A percentile compares a stretch with the other conserved stretches of the same genome.
These are phyloP conservation scores for Alectoria sarmentosa DNA, from an alignment of 495 filamentous ascomycete genomes.

Conservation along the genomic window DNA sequence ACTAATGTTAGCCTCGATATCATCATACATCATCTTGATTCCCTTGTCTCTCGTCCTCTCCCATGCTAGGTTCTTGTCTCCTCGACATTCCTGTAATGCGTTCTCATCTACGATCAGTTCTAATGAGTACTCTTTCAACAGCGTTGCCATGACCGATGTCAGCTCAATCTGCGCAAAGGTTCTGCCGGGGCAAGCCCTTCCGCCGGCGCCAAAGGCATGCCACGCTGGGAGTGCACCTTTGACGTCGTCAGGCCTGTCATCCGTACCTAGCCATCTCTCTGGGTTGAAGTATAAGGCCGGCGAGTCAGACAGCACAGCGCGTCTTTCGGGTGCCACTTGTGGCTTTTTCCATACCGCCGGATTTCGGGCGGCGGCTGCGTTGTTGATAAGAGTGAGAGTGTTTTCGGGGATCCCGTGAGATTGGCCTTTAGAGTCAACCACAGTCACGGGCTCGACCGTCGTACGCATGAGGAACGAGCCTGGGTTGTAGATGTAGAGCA, in stretches of 20 bases:
- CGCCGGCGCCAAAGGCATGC: constrained; percentile 1
- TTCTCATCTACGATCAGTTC: constrained; percentile 11
- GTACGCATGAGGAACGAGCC: neutral
- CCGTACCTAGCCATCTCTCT: constrained; percentile 6
- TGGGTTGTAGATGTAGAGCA: neutral
- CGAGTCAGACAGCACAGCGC: neutral
- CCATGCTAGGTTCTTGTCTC: neutral
- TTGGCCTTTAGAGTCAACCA: neutral
- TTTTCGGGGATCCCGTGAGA: neutral
- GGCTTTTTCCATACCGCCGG: neutral
- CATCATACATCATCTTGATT: constrained; percentile 1
- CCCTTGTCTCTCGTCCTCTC: constrained; percentile 4
- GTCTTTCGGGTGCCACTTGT: neutral
- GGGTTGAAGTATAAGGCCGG: constrained; percentile 9
- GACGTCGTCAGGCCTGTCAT: neutral
- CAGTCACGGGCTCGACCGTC: neutral
- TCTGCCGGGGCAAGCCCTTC: constrained; percentile 10
- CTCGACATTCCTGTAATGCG: neutral
- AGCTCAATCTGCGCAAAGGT: constrained; percentile 9
- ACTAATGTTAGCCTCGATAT: constrained; percentile 11
- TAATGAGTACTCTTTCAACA: constrained; percentile 3
- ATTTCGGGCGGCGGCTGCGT: neutral
- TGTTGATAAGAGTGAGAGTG: neutral
- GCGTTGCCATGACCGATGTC: constrained; percentile 14
- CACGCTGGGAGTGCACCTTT: neutral